Conservation (phyloP, 805 yeast genomes). For the Suhomyces vadensis region DNA sequence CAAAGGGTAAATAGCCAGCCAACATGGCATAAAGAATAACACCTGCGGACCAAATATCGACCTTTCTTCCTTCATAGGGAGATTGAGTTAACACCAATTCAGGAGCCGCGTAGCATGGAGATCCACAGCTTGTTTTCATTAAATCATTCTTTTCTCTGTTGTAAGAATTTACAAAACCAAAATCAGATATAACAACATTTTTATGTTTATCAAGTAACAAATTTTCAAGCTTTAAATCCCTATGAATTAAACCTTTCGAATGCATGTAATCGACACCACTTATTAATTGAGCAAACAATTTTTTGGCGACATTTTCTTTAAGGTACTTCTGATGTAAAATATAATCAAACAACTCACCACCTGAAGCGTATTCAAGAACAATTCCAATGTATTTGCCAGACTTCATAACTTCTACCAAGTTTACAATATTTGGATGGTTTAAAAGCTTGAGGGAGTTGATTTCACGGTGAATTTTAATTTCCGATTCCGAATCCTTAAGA, state of each 20-base stretch:
- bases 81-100: conserved; percentile 85
- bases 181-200: conserved; percentile 84
- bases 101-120: conserved; percentile 99
- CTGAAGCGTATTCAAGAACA: conserved; percentile 94
- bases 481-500: conserved; percentile 83
- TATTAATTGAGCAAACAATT: conserved; percentile 87
- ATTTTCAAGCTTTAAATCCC: conserved; percentile 77
- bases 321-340: conserved; percentile 82
- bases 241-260: conserved; percentile 74
- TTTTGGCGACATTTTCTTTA: conserved; percentile 83
- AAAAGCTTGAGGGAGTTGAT: conserved; percentile 84
- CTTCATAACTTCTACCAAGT: conserved; percentile 88
- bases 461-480: conserved; percentile 87
- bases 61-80: conserved; percentile 89
- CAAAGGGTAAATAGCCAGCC: conserved; percentile 96
- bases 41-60: conserved; percentile 97
- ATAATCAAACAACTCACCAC: conserved; percentile 94
- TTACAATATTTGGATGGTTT: conserved; percentile 92
- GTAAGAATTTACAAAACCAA: conserved; percentile 93
- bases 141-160: conserved; percentile 57
- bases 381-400: conserved; percentile 95
- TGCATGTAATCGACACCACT: conserved; percentile 92
- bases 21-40: conserved; percentile 94
- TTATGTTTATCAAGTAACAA: conserved; percentile 79
- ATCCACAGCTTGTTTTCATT: conserved; percentile 95